Conservation (phyloP, 73 alveolate genomes). For the Paramecium primaurelia region DNA sequence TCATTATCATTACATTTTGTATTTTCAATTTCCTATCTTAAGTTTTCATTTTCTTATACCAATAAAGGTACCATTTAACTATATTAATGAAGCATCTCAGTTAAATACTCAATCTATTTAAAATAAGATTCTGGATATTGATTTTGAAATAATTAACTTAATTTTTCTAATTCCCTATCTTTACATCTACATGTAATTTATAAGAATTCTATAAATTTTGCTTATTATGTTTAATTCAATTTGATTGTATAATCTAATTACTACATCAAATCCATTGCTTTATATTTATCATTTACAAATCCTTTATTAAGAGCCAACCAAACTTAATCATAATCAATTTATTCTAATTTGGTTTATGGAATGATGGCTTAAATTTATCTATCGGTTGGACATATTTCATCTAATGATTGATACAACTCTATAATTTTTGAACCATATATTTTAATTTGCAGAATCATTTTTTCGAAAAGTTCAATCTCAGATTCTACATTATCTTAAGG, state of each 20-base stretch:
- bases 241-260: not conserved
- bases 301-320: conserved; percentile 42
- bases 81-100: not conserved
- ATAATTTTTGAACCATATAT: conserved; percentile 40
- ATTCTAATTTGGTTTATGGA: not conserved
- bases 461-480: not conserved
- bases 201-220: not conserved
- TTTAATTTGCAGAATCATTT: conserved; percentile 11
- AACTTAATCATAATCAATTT: conserved; percentile 5
- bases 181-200: not conserved
- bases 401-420: conserved; percentile 35
- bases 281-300: not conserved
- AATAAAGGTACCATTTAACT: conserved; percentile 30
- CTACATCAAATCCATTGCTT: conserved; percentile 36
- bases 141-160: conserved; percentile 3
- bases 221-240: not conserved
- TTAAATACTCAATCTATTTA: not conserved
- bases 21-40: not conserved
- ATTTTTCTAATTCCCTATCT: conserved; percentile 29
- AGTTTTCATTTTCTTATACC: conserved; percentile 22
- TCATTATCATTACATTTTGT: not conserved
- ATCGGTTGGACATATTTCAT: conserved; percentile 46
- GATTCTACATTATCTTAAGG: not conserved
- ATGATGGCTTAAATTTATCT: not conserved
- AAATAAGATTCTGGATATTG: conserved; percentile 28